Percentiles rank a stretch among this genome's conserved stretches.
phyloP scores from a whole-genome alignment of 306 rosid genomes.

The Prunus mongolica region DNA sequence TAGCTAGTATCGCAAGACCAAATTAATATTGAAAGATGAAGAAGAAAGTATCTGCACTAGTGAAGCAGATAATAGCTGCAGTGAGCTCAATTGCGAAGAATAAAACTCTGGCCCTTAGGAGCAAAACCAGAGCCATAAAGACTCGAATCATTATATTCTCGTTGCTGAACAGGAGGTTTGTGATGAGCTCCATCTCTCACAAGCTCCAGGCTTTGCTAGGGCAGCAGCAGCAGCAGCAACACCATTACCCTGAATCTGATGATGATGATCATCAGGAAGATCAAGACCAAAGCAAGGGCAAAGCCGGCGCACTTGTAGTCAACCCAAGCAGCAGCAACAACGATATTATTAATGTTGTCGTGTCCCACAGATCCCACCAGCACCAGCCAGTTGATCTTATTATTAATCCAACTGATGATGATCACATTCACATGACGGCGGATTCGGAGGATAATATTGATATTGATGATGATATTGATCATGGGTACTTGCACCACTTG shows the following conservation, averaged over 20 bases:
- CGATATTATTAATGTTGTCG: neutral
- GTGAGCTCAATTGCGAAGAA: conserved; percentile 42
- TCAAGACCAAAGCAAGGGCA: conserved; percentile 5
- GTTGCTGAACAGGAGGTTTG: conserved; percentile 38
- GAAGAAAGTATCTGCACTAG: conserved; percentile 21
- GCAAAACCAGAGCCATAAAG: conserved; percentile 43
- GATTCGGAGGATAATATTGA: neutral
- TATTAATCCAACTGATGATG: neutral
- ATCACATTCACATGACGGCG: neutral
- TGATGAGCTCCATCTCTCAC: conserved; percentile 39
- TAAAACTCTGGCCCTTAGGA: conserved; percentile 30
- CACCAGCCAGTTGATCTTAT: neutral
- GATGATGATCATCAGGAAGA: neutral
- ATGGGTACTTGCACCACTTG: neutral
- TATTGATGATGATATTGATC: neutral
- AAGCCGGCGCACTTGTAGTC: neutral
- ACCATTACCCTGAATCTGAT: neutral
- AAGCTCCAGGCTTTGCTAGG: conserved; percentile 38
- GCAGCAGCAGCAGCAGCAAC: conserved; percentile 10
- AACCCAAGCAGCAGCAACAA: neutral
- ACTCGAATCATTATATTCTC: conserved; percentile 44
- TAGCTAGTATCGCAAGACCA: neutral
- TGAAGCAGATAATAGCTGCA: conserved; percentile 30
- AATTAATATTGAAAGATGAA: conserved; percentile 27
- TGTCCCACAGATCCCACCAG: neutral